Base-by-base conservation (phyloP, 2,329 filamentous ascomycete genomes). In the Neopestalotiopsis clavispora region DNA sequence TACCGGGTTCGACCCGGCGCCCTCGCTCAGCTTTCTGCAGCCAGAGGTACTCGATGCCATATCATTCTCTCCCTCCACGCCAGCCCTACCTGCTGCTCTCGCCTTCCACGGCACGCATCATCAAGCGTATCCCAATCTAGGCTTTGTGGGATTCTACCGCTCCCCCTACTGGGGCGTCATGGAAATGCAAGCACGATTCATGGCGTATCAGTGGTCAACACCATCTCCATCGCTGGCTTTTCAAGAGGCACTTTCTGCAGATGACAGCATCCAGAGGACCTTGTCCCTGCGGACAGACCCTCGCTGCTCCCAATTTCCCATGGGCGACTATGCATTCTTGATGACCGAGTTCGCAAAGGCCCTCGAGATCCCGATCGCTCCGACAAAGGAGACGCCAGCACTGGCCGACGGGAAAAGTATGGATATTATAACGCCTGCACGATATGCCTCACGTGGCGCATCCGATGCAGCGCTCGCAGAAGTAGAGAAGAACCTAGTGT, bases 101-200 rank as follows among this genome's bases (percentile, higher is more conserved):
- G 89, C 91, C 28, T 90, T 91, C 64, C 90, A 93, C 71, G 88
- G 87, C 1, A 90, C 90, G 0, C 83, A 90, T 67, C 88, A 91
- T 69, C 85, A 86, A 0, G 80, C 84, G 0, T 78, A 94, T 0
- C 86, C 90, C 0, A 87, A 87, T 5, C 80, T 96, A 0, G 93
- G 92, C 0, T 95, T 96, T 74, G 90, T 96, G 1, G 94, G 94
- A 0, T 94, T 94, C 79, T 97, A 97, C 76, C 87, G 94, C 70
- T 92, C 92, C 0, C 93, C 93, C 0, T 96, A 94, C 77, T 97
- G 94, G 94, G 92, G 92, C 1, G 90, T 94, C 0, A 94, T 95
- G 86, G 93, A 96, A 78, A 93, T 94, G 91, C 94, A 97, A 79
- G 91, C 93, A 2, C 87, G 91, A 1, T 86, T 92, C 70, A 81